A percentile compares a stretch with the other conserved stretches of the same genome.
Evolutionary conservation across 2,329 filamentous ascomycete genomes (phyloP).

Genomic region (Colletotrichum tropicale): DNA sequence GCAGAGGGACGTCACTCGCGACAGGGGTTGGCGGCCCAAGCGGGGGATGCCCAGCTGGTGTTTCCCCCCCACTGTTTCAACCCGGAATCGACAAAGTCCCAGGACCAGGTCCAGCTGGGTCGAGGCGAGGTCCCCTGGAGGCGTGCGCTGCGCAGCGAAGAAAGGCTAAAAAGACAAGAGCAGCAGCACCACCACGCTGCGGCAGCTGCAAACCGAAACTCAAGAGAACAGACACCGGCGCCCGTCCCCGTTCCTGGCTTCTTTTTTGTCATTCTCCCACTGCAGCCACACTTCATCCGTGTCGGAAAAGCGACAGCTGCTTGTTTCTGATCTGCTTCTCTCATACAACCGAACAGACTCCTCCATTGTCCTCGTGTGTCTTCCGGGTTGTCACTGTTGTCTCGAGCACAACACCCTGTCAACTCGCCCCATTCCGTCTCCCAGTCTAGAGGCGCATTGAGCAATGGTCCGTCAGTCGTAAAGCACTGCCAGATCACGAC

Average conservation of each 20-base stretch:
- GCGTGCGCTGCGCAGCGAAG: background rate
- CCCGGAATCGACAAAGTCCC: background rate
- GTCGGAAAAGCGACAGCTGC: background rate
- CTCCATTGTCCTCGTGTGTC: background rate
- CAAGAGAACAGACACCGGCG: conserved; percentile 12
- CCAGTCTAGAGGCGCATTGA: background rate
- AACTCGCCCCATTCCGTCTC: background rate
- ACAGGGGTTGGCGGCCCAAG: conserved; percentile 5
- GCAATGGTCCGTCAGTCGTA: background rate
- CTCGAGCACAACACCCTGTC: background rate
- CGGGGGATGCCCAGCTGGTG: background rate
- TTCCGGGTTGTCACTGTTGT: background rate
- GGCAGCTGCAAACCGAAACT: conserved; percentile 8
- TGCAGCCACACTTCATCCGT: background rate
- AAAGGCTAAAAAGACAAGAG: background rate
- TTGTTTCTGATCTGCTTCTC: background rate
- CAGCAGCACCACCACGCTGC: background rate
- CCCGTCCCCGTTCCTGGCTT: background rate
- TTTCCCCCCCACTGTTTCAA: conserved; percentile 12
- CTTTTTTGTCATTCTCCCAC: background rate
- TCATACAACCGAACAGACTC: background rate
- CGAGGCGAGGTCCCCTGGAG: background rate
- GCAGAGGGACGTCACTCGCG: conserved; percentile 2
- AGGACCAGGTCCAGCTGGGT: background rate
- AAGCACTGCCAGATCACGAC: background rate